A percentile compares a stretch with the other conserved stretches of the same genome.
phyloP scores from a whole-genome alignment of 371 early-diverging fungal species.

The Haplosporangium sp. region DNA sequence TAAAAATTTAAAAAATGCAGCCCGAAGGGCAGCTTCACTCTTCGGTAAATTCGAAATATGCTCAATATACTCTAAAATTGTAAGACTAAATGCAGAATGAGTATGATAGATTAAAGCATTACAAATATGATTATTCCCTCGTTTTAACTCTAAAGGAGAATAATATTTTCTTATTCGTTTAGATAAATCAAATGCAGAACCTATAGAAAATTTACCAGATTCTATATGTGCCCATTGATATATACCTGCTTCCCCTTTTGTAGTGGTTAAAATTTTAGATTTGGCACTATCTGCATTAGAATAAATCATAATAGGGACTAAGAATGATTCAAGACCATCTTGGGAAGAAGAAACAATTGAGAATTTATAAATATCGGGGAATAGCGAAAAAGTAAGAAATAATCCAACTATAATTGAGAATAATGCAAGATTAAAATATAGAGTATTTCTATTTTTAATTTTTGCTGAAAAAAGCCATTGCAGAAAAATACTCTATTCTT shows the following conservation, averaged over 20 bases:
- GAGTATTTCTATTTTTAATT: background rate
- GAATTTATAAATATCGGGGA: background rate
- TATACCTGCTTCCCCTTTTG: conserved; percentile 21
- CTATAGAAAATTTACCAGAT: too few species aligned
- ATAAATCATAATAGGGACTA: conserved; percentile 15
- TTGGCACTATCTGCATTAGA: conserved; percentile 19
- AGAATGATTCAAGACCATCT: background rate
- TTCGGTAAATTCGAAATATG: too few species aligned
- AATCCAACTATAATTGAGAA: background rate
- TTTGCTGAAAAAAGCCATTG: background rate
- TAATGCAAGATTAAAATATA: background rate
- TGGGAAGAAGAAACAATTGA: background rate
- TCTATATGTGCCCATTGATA: conserved; percentile 16
- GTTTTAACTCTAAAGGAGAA: too few species aligned
- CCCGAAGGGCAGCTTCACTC: too few species aligned
- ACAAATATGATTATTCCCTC: background rate
- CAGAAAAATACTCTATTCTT: too few species aligned
- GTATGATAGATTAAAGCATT: background rate
- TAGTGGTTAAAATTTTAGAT: conserved; percentile 16
- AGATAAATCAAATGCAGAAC: too few species aligned
- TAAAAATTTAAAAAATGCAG: too few species aligned
- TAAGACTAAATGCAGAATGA: background rate
- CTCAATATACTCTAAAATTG: too few species aligned
- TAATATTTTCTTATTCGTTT: conserved; percentile 30
- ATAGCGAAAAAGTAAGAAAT: background rate